Percentiles rank a stretch among this genome's conserved stretches.
Evolutionary conservation across 208 protist species (phyloP).

Genomic region (Wallacemonas sp.): DNA sequence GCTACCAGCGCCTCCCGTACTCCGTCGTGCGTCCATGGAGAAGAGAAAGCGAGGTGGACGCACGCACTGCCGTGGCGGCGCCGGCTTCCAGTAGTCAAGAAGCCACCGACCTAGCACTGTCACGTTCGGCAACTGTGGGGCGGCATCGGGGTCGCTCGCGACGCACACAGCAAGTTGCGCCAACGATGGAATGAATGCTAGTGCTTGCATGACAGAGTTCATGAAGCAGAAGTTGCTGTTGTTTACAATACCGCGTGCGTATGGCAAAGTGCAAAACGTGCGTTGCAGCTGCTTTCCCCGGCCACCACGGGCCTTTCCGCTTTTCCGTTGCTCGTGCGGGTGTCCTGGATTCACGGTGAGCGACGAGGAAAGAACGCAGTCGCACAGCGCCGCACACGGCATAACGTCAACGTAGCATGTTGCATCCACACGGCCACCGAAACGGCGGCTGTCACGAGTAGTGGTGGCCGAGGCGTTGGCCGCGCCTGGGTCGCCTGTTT

Average conservation of each 20-base stretch:
- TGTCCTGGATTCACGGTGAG: not conserved
- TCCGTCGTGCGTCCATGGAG: not conserved
- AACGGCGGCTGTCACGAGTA: too few relatives aligned
- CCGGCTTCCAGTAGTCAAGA: constrained; percentile 67
- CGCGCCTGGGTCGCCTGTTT: not conserved
- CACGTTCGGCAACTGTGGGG: constrained; percentile 39
- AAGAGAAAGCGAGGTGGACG: constrained; percentile 31
- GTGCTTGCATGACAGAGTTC: constrained; percentile 68
- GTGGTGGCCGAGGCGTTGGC: too few relatives aligned
- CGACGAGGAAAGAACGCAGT: not conserved
- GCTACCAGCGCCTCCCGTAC: not conserved
- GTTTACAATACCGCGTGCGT: constrained; percentile 69
- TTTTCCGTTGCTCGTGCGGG: not conserved
- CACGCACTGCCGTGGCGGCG: constrained; percentile 7
- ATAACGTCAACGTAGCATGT: not conserved
- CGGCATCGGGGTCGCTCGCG: constrained; percentile 17
- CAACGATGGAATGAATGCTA: constrained; percentile 66
- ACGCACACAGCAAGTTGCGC: constrained; percentile 61
- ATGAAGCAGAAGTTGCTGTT: constrained; percentile 87
- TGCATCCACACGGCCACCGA: too few relatives aligned
- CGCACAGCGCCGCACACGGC: not conserved
- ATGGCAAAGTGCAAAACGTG: constrained; percentile 31
- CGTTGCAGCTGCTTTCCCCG: not conserved
- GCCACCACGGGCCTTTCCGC: not conserved
- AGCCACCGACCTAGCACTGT: constrained; percentile 58